Base-by-base conservation (phyloP, 163 green algal species). In the Chlamydomonas reinhardtii region DNA sequence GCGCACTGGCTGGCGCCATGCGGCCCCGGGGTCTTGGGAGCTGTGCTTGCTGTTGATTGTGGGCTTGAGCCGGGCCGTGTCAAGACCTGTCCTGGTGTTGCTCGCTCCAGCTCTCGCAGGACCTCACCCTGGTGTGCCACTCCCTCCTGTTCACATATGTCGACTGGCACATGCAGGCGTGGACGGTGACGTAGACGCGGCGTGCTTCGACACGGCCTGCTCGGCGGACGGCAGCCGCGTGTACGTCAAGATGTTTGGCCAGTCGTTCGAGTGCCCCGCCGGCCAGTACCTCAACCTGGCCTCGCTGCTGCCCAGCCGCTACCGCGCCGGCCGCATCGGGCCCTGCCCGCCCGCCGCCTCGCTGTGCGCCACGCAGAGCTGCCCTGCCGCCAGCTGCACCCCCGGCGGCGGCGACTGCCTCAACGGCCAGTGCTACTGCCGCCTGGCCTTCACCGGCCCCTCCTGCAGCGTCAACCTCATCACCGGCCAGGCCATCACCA, bases 191-290 rank as follows among this genome's bases (percentile, higher is more conserved):
- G 6, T 43, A 17, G 61, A 75, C 59, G 82, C 82, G n/a, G 82
- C 82, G 29, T 87, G 82, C 72, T 87, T 87, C 39, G 71, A 81
- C 72, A 87, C 82, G 25, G 17, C 4, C 22, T 87, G 82, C 82
- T 64, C 61, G 25, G 39, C 54, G 17, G 61, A 86, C 69, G 80
- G 80, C 54, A 35, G 29, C 37, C 65, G 52, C 35, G 72, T 82
- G 9, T 82, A 32, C 82, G 71, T 82, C 14, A 65, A 54, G 34
- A 15, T 87, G 61, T 32, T 87, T 14, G 71, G 82, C 31, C 71
- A 65, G 69, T 16, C n/a, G 11, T 76, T 82, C 31, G 71, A 74
- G n/a, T 87, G 82, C 73, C 82, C 82, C n/a, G 72, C 56, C 8
- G 82, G 82, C 39, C 0, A 32, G 14, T 82, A 71, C 72, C 61